Conservation (phyloP, 805 yeast genomes). For the Danielozyma ontarioensis region DNA sequence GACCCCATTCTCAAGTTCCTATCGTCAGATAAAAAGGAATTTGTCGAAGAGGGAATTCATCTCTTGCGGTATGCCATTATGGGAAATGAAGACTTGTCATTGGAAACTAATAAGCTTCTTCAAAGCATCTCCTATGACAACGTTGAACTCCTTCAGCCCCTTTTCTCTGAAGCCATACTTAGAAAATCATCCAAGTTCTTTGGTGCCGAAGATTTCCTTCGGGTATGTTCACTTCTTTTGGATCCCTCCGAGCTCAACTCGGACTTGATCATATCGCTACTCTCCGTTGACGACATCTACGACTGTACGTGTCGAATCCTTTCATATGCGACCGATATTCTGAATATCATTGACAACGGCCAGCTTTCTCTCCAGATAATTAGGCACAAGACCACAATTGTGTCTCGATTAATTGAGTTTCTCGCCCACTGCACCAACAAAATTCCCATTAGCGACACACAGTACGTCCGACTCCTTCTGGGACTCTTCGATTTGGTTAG, state of each 20-base stretch:
- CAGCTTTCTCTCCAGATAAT: conserved; percentile 34
- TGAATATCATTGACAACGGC: conserved; percentile 24
- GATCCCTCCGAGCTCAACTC: conserved; percentile 16
- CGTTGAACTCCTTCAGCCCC: conserved; percentile 26
- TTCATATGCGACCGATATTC: conserved; percentile 24
- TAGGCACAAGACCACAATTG: conserved; percentile 24
- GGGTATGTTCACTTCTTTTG: conserved; percentile 23
- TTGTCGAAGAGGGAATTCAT: conserved; percentile 31
- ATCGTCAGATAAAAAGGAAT: conserved; percentile 24
- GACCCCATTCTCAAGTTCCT: conserved; percentile 35
- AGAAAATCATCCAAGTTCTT: conserved; percentile 21
- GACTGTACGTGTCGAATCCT: conserved; percentile 22
- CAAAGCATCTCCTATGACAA: conserved; percentile 22
- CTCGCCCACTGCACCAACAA: conserved; percentile 20
- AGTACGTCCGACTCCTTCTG: conserved; percentile 19
- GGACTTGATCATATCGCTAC: conserved; percentile 16
- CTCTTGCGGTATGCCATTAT: conserved; percentile 34
- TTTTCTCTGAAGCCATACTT: conserved; percentile 21
- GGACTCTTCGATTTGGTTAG: conserved; percentile 28
- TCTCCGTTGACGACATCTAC: conserved; percentile 24
- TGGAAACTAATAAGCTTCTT: conserved; percentile 16
- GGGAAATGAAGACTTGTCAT: conserved; percentile 28
- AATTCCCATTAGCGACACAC: conserved; percentile 30
- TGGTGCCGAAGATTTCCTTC: conserved; percentile 27
- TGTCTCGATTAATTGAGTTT: conserved; percentile 21